Evolutionary conservation across 2,329 filamentous ascomycete genomes (phyloP), one percentile per base, ranked within the genome.

Genomic region (Colletotrichum karsti): DNA sequence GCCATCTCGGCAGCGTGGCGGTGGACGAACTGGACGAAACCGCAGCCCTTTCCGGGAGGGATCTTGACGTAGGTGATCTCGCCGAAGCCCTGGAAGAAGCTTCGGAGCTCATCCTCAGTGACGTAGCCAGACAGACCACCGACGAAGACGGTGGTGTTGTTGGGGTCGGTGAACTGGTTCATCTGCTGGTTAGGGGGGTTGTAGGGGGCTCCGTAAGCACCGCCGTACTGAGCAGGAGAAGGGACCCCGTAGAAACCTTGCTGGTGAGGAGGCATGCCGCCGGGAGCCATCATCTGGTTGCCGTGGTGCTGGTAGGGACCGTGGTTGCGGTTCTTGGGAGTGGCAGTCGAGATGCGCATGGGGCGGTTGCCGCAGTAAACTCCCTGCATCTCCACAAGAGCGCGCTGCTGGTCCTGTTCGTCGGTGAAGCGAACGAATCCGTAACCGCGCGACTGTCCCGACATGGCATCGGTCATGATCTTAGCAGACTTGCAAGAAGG

Each of bases 11-110:
- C 96, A 59, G 96, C 96, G 77, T 99, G 96, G 73, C 96, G 94
- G 85, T 99, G 96, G 64, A 99, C 96, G 75, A 99, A 99, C 83
- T 99, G 96, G 67, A 99, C 96, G 78, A 99, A 99, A 66, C 96
- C 96, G 77, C 96, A 99, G 74, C 96, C 96, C 89, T 99, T 99
- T 84, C 96, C 96, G 72, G 96, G 95, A 60, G 96, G 96, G 67
- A 99, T 99, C 91, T 99, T 99, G 85, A 99, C 96, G 80, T 99
- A 99, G 75, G 96, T 99, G 78, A 99, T 99, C 81, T 99, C 96
- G 69, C 96, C 96, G 72, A 99, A 99, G 74, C 96, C 96, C 82
- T 99, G 96, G 91, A 99, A 99, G 89, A 99, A 99, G 0, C 95
- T 98, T 71, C 96, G 94, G n/a, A 99, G 92, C 86, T 99, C 96